Evolutionary conservation across 108 stramenopile species (phyloP), one percentile per base, ranked within the genome.

Genomic region (Parietichytrium sp.): DNA sequence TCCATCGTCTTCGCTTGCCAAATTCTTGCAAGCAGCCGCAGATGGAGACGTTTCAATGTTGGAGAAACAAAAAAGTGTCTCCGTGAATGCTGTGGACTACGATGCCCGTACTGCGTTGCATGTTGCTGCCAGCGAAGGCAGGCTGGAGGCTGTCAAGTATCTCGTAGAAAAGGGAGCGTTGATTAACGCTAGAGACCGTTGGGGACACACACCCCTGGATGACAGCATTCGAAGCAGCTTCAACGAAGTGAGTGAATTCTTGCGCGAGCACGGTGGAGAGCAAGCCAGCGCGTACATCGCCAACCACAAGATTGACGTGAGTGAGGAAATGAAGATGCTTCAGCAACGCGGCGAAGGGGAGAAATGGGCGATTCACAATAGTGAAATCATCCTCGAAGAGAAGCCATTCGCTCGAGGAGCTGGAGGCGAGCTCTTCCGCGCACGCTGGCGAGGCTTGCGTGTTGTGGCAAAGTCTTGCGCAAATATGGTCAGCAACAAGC

Each of bases 151-250:
- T 1, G 82, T 92, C 7, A 45, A 86, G 47, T 85, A 87, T 51
- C 84, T 92, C 1, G 45, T 84, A 12, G 78, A 79, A 16, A 3
- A 6, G 29, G 90, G 89, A 30, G 88, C 91, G 12, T 54, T 87
- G 52, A 81, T 89, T 2, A 89, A 90, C 55, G 51, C 53, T 7
- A 15, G 47, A 3, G 90, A 91, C 82, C 82, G 90, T 48, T 91
- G 88, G 86, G 85, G 85, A 12, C 50, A 87, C 48, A 54, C 78
- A 15, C 89, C 90, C 7, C 80, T 91, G 2, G 95, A 96, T 86
- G 95, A 96, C 84, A 93, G 94, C 15, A 89, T 92, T 82, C 88
- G 93, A 27, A 92, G 92, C 86, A 91, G 91, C 20, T 93, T 93
- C 54, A 36, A 81, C 27, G 89, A 83, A n/a, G 89, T 54, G n/a